Percentiles rank a stretch among this genome's conserved stretches.
Evolutionary conservation across 768 basidiomycete species (phyloP).

Genomic region (Agrocybe praecox): DNA sequence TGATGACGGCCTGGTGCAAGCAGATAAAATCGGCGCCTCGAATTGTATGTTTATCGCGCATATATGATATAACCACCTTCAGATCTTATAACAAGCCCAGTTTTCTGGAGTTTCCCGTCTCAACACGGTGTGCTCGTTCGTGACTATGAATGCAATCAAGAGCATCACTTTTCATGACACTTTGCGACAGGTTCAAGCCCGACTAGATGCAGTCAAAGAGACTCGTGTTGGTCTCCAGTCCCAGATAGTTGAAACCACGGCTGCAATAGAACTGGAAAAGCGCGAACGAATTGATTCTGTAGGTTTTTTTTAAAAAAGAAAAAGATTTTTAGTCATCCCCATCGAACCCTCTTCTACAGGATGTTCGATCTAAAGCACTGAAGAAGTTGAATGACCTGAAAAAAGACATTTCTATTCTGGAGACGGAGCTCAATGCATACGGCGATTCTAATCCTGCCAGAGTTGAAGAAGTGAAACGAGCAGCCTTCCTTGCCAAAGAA

Average conservation of each 20-base stretch:
- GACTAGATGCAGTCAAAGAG: conserved; percentile 53
- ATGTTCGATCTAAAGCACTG: conserved; percentile 55
- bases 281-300: conserved; percentile 62
- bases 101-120: conserved; percentile 96
- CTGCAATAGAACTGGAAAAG: conserved; percentile 52
- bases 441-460: conserved; percentile 84
- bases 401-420: conserved; percentile 51
- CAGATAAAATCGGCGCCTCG: conserved; percentile 92
- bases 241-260: conserved; percentile 53
- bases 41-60: conserved; percentile 64
- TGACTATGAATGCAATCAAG: neutral
- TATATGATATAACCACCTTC: conserved; percentile 14
- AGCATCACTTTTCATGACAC: neutral
- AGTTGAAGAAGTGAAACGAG: conserved; percentile 76
- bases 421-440: conserved; percentile 74
- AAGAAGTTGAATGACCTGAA: conserved; percentile 48
- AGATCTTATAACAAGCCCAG: conserved; percentile 41
- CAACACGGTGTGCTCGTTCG: conserved; percentile 78
- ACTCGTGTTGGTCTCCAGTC: conserved; percentile 38
- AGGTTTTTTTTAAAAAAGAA: conserved; percentile 13
- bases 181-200: conserved; percentile 54
- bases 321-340: conserved; percentile 2
- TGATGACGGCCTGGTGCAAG: conserved; percentile 83
- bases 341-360: conserved; percentile 38
- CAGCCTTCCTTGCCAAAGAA: conserved; percentile 76